Conservation (phyloP, 169 alveolate species). For the Pseudocohnilembus persalinus region DNA sequence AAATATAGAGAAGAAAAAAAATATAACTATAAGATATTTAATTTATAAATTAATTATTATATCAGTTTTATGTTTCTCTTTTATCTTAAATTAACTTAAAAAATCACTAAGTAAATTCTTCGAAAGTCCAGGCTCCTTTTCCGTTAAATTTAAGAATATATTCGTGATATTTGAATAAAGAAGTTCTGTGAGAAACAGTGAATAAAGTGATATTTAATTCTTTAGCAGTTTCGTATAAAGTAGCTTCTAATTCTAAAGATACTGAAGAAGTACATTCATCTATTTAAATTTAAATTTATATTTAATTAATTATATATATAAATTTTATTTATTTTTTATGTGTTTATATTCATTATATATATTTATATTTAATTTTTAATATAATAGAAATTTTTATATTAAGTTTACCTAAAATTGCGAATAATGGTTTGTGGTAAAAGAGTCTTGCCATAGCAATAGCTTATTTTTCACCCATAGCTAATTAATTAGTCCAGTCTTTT, state of each 20-base stretch:
- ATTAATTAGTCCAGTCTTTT: slow-evolving; percentile 77
- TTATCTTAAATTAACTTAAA: too few relatives aligned
- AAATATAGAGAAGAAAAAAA: too few relatives aligned
- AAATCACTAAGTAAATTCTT: slow-evolving; percentile 13
- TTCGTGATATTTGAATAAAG: slow-evolving; percentile 82
- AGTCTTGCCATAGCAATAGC: slow-evolving; percentile 90
- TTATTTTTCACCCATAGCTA: slow-evolving; percentile 91
- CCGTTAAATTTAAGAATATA: slow-evolving; percentile 79
- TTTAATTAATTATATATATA: not conserved
- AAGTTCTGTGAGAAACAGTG: slow-evolving; percentile 84
- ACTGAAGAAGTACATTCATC: slow-evolving; percentile 91
- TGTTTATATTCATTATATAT: too few relatives aligned
- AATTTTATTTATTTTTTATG: not conserved
- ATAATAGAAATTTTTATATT: not conserved
- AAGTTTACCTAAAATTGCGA: slow-evolving; percentile 69
- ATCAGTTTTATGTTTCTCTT: too few relatives aligned
- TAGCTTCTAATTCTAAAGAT: slow-evolving; percentile 80
- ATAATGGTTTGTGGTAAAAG: slow-evolving; percentile 79
- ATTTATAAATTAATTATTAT: too few relatives aligned
- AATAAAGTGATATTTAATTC: slow-evolving; percentile 78
- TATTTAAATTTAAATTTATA: not conserved
- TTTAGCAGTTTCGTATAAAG: slow-evolving; percentile 67
- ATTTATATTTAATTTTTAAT: not conserved
- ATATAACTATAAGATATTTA: too few relatives aligned
- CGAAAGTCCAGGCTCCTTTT: slow-evolving; percentile 46